Evolutionary conservation across 176 grass and related monocot genomes (phyloP).

Genomic region (Pharus latifolius): DNA sequence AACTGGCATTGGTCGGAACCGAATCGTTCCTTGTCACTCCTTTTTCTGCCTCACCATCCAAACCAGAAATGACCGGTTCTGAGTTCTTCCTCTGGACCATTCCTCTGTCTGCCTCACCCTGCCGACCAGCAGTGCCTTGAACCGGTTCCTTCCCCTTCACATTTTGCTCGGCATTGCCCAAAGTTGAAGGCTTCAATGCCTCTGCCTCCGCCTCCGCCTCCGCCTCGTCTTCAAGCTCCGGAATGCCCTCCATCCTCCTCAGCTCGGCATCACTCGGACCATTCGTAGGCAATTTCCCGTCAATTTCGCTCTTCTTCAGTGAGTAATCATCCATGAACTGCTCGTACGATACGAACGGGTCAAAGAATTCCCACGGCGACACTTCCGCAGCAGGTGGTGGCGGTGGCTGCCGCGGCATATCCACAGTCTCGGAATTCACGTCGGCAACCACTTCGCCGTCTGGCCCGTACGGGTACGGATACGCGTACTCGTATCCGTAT

Average conservation of each 20-base stretch:
- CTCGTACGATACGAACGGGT: slow-evolving; percentile 61
- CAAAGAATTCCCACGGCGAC: slow-evolving; percentile 65
- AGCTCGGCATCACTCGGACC: slow-evolving; percentile 55
- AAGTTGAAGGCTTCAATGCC: not conserved
- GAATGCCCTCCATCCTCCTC: slow-evolving; percentile 75
- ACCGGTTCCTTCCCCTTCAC: slow-evolving; percentile 15
- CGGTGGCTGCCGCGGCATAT: not conserved
- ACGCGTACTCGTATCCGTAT: slow-evolving; percentile 14
- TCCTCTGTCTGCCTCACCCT: not conserved
- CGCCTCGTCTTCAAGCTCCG: slow-evolving; percentile 79
- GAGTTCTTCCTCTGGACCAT: not conserved
- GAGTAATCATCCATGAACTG: slow-evolving; percentile 31
- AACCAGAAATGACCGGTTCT: not conserved
- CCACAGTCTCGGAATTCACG: not conserved
- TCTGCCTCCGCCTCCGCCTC: slow-evolving; percentile 9
- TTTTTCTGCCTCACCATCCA: not conserved
- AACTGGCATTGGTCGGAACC: not conserved
- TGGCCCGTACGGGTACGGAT: slow-evolving; percentile 22
- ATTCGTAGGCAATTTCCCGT: slow-evolving; percentile 12
- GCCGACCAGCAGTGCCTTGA: not conserved
- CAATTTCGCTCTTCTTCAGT: not conserved
- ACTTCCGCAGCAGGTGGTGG: slow-evolving; percentile 37
- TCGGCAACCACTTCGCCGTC: slow-evolving; percentile 9
- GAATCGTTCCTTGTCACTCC: not conserved
- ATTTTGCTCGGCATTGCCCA: not conserved